A percentile compares a stretch with the other conserved stretches of the same genome.
phyloP scores from a whole-genome alignment of 208 protist species.

The Acanthamoeba rhysodes region DNA sequence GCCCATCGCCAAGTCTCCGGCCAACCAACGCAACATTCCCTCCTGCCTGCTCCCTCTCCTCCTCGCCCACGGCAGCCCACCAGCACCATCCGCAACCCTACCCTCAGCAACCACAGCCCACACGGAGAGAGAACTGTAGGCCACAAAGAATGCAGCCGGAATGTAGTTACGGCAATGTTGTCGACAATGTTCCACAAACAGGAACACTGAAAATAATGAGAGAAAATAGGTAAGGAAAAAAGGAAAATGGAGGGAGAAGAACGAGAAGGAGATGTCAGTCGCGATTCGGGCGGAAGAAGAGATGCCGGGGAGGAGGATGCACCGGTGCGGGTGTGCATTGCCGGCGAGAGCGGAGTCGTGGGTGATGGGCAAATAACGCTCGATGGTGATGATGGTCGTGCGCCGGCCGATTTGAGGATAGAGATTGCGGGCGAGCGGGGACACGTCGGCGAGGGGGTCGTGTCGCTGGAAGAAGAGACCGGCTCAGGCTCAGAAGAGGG shows the following conservation, averaged over 20 bases:
- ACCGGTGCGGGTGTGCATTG: not conserved
- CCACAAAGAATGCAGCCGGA: too few species aligned
- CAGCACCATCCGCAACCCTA: too few species aligned
- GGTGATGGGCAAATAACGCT: not conserved
- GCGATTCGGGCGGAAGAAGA: not conserved
- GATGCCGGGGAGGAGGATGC: not conserved
- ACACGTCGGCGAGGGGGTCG: not conserved
- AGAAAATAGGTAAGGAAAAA: not conserved
- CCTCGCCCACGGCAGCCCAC: not conserved
- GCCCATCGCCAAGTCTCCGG: not conserved
- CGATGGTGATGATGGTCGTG: not conserved
- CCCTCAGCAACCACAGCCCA: too few species aligned
- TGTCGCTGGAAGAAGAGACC: not conserved
- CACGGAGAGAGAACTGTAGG: not conserved
- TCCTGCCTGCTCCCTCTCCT: not conserved
- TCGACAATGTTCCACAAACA: not conserved
- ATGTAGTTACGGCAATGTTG: too few species aligned
- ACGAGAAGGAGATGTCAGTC: not conserved
- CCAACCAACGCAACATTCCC: conserved; percentile 1
- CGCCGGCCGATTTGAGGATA: not conserved
- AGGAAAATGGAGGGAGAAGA: not conserved
- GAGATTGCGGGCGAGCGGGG: not conserved
- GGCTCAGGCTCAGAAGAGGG: not conserved
- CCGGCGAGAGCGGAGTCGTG: not conserved
- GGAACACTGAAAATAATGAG: not conserved